A percentile compares a stretch with the other conserved stretches of the same genome.
Evolutionary conservation across 2,329 filamentous ascomycete genomes (phyloP).

Genomic region (Akanthomyces uredinophilus): DNA sequence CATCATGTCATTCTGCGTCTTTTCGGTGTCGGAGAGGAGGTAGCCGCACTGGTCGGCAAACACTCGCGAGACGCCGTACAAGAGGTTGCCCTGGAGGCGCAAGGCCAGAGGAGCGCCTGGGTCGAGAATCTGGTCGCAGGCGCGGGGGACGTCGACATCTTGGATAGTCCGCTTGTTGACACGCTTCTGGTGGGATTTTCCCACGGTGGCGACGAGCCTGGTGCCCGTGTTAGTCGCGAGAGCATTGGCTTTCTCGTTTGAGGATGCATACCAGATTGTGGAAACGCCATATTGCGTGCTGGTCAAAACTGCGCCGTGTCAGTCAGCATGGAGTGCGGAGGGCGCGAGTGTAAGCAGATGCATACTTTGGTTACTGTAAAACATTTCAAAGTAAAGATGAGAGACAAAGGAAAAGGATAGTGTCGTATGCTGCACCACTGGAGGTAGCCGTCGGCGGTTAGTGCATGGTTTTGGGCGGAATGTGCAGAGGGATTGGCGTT

Average conservation of each 20-base stretch:
- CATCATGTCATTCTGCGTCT: conserved; percentile 67
- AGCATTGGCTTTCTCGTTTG: neutral
- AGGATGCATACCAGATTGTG: conserved; percentile 74
- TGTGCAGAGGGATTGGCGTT: neutral
- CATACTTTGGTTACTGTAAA: conserved; percentile 92
- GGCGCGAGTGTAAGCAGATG: conserved; percentile 11
- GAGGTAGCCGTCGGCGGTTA: too few species aligned
- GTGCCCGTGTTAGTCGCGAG: conserved; percentile 12
- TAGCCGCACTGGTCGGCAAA: conserved; percentile 85
- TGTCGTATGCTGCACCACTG: neutral
- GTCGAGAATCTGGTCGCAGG: conserved; percentile 81
- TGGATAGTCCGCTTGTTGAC: conserved; percentile 83
- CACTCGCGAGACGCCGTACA: conserved; percentile 81
- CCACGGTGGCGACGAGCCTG: conserved; percentile 89
- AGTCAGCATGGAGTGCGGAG: neutral
- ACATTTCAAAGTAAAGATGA: conserved; percentile 53
- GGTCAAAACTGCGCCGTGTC: conserved; percentile 60
- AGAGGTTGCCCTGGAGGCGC: conserved; percentile 80
- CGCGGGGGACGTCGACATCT: conserved; percentile 78
- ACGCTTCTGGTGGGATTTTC: conserved; percentile 65
- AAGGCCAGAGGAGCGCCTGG: conserved; percentile 81
- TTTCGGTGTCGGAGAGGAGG: conserved; percentile 74
- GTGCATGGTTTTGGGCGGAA: neutral
- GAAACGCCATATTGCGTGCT: conserved; percentile 86
- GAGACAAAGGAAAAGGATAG: neutral